Conservation (phyloP, 495 filamentous ascomycete genomes). For the Penicillium parvum region DNA sequence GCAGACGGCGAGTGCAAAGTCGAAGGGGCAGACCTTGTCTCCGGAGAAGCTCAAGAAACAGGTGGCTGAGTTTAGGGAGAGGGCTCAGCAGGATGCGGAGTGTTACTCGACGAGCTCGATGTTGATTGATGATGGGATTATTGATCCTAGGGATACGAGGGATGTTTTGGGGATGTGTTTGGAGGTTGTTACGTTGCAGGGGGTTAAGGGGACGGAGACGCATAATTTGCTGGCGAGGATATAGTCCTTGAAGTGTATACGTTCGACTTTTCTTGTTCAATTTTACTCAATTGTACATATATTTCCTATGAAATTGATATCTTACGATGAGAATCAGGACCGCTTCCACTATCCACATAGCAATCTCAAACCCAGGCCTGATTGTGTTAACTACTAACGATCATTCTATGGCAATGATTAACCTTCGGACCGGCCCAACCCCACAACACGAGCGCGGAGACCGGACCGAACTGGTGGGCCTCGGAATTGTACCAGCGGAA, state of each 20-base stretch:
- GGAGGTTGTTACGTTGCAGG: conserved; percentile 21
- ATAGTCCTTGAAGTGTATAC: too few species aligned
- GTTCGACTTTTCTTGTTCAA: too few species aligned
- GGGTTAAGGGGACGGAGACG: conserved; percentile 16
- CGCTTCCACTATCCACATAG: too few species aligned
- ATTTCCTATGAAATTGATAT: too few species aligned
- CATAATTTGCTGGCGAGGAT: conserved; percentile 19
- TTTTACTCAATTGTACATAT: too few species aligned
- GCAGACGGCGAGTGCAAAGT: conserved; percentile 18
- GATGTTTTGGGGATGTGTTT: conserved; percentile 33
- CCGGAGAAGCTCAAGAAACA: conserved; percentile 17
- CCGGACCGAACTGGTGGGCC: neutral
- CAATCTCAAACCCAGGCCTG: too few species aligned
- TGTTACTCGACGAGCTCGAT: conserved; percentile 26
- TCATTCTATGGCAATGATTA: too few species aligned
- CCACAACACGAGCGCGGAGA: neutral
- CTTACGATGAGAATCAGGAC: too few species aligned
- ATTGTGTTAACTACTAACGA: too few species aligned
- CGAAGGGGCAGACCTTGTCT: conserved; percentile 15
- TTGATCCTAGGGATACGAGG: conserved; percentile 32
- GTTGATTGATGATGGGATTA: conserved; percentile 33
- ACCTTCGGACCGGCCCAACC: neutral
- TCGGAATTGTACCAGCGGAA: too few species aligned
- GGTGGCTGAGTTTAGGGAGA: conserved; percentile 15
- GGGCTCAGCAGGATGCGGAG: conserved; percentile 21